Percentiles rank a stretch among this genome's conserved stretches.
These are phyloP conservation scores for Magnolia officinalis DNA, from an alignment of 164 flowering plant species.

Conservation along the genomic window DNA sequence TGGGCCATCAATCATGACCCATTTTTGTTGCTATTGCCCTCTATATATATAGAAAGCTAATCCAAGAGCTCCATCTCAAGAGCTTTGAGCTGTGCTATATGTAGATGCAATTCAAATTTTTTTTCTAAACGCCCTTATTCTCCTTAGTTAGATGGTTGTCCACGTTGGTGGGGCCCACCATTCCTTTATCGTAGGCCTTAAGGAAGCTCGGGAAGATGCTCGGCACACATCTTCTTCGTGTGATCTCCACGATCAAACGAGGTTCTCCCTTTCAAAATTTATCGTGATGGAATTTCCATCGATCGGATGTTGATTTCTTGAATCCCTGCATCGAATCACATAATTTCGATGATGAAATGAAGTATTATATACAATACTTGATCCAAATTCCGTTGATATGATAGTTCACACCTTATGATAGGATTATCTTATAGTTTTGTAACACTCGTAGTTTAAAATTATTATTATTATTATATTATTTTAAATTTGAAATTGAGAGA, in stretches of 20 bases:
- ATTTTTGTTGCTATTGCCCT: too few species aligned
- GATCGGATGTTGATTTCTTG: slow-evolving; percentile 47
- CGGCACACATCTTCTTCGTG: slow-evolving; percentile 42
- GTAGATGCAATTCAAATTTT: slow-evolving; percentile 36
- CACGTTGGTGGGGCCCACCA: not conserved
- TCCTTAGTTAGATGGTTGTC: slow-evolving; percentile 30
- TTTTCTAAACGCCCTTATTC: slow-evolving; percentile 38
- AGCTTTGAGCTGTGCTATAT: slow-evolving; percentile 46
- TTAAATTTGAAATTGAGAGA: too few species aligned
- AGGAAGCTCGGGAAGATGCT: slow-evolving; percentile 48
- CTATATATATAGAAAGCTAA: slow-evolving; percentile 15
- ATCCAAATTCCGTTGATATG: too few species aligned
- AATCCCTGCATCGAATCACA: slow-evolving; percentile 37
- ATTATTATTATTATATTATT: too few species aligned
- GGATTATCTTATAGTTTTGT: too few species aligned
- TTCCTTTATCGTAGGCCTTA: slow-evolving; percentile 20
- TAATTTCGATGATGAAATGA: too few species aligned
- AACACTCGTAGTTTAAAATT: too few species aligned
- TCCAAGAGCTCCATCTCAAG: slow-evolving; percentile 41
- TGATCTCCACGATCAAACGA: slow-evolving; percentile 41
- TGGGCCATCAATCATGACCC: too few species aligned
- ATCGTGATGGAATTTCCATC: slow-evolving; percentile 59
- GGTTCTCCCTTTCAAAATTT: slow-evolving; percentile 46
- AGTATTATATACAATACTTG: too few species aligned
- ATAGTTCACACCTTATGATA: too few species aligned